Base-by-base conservation (phyloP, 2,329 filamentous ascomycete species). In the Diaporthe aspalathi region DNA sequence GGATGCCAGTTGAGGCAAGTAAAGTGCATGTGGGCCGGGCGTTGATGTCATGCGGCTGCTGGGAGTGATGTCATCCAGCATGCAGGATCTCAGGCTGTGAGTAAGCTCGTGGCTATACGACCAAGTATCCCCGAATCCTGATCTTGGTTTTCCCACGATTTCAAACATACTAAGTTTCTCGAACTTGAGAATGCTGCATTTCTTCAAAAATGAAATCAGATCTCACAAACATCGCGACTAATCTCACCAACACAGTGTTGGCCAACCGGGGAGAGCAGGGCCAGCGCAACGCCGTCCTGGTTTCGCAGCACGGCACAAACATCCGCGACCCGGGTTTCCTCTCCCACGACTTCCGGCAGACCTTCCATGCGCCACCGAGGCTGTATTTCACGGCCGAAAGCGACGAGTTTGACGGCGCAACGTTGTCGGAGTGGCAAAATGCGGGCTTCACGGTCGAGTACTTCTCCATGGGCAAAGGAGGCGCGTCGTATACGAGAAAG, bases 371-470 rank as follows among this genome's bases (percentile, higher is more conserved):
- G 3, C 76, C 80, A 0, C 81, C 82, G 0, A 84, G 81, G 60
- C 73, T 85, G 2, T 85, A 84, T 70, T 72, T 85, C 22, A 84
- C 83, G 0, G 81, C 82, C 3, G 84, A 85, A 56, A 77, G 74
- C 45, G 81, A 83, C 11, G 80, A 83, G 0, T 85, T 85, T 70
- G 84, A 85, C 71, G 47, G 74, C 3, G 20, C 75, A 0, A 83
- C 80, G 0, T 38, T 85, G 0, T 70, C 70, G 0, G 81, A 83
- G 24, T 85, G 84, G 84, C 77, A 76, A 24, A 79, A 78, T 14
- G 84, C 85, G 69, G 82, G 82, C 0, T 85, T 85, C 70, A 73
- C 83, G 11, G 83, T 83, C 11, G 79, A 82, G 60, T 85, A 85
- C 29, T 72, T 85, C 43, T 75, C 81, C 3, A 80, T 85, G 78